These are phyloP conservation scores for Castanospermum australe DNA, from an alignment of 306 rosid species.

Conservation along the genomic window DNA sequence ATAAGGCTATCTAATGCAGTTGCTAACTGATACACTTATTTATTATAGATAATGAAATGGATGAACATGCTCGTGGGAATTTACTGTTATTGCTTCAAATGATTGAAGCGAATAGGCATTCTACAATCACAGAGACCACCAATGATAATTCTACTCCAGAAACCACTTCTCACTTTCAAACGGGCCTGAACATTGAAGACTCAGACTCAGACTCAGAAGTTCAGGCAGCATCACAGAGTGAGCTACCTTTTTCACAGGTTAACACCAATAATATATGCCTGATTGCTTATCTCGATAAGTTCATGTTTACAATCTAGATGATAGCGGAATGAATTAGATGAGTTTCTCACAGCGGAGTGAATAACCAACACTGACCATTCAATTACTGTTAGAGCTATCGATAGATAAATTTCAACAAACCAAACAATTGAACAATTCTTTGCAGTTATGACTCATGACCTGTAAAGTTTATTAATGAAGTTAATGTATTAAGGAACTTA, in stretches of 20 bases:
- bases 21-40: neutral
- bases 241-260: neutral
- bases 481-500: neutral
- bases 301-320: neutral
- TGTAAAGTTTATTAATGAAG: neutral
- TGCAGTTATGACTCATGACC: neutral
- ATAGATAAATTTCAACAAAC: too few relatives aligned
- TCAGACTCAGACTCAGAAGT: neutral
- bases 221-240: neutral
- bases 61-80: neutral
- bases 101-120: neutral
- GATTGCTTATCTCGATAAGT: neutral
- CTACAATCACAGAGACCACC: neutral
- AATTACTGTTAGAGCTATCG: neutral
- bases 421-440: neutral
- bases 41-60: neutral
- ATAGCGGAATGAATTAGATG: neutral
- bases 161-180: neutral
- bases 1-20: neutral
- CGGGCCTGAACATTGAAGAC: neutral
- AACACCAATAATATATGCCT: neutral
- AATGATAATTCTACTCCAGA: neutral
- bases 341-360: neutral
- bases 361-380: neutral
- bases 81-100: neutral